phyloP scores from a whole-genome alignment of 106 monocot species.

The Platanthera zijinensis region DNA sequence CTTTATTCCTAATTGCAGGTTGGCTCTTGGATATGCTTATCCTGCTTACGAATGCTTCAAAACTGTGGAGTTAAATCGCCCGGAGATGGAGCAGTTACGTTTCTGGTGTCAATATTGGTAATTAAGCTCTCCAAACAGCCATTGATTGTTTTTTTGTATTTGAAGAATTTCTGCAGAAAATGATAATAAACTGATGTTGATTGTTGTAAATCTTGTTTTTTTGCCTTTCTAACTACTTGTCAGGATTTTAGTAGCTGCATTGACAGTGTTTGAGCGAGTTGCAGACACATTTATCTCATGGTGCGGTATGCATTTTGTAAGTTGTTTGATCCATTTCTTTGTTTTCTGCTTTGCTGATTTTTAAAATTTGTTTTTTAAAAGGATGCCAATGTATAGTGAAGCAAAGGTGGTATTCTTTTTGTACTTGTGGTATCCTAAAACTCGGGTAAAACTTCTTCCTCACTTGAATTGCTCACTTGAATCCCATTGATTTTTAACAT shows the following conservation, averaged over 20 bases:
- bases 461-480: background rate
- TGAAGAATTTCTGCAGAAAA: background rate
- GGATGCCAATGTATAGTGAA: slow-evolving; percentile 91
- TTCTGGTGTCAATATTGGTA: slow-evolving; percentile 82
- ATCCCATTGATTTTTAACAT: background rate
- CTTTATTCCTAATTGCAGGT: slow-evolving; percentile 13
- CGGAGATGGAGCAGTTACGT: slow-evolving; percentile 54
- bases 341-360: background rate
- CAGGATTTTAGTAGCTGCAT: slow-evolving; percentile 80
- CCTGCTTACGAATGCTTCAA: slow-evolving; percentile 74
- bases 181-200: background rate
- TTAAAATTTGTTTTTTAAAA: slow-evolving; percentile 12
- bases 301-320: slow-evolving; percentile 16
- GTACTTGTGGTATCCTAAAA: slow-evolving; percentile 91
- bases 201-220: background rate
- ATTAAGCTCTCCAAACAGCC: background rate
- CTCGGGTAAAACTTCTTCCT: slow-evolving; percentile 41
- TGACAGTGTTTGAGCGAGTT: slow-evolving; percentile 70
- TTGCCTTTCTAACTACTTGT: background rate
- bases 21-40: slow-evolving; percentile 69
- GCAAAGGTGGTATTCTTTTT: slow-evolving; percentile 83
- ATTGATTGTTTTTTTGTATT: background rate
- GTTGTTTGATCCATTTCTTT: background rate
- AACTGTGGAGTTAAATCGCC: slow-evolving; percentile 55
- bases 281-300: slow-evolving; percentile 79